Evolutionary conservation across 192 early-diverging fungal species (phyloP), one percentile per base, ranked within the genome.

Genomic region (Coemansia sp.): DNA sequence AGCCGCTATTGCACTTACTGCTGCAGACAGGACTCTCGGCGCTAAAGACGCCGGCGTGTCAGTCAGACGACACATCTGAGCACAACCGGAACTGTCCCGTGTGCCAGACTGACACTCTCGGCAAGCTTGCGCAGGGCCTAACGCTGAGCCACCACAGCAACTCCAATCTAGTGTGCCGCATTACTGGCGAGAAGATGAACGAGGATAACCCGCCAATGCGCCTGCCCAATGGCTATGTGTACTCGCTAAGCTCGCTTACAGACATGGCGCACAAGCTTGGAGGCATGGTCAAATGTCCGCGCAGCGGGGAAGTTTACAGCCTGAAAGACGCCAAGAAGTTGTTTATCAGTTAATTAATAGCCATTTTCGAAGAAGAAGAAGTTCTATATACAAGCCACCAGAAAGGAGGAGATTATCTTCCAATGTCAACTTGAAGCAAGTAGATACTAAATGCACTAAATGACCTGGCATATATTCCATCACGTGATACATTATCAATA

Each of bases 1-100:
- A 94, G 70, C 91, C 98, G 13, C 85, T 94, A 16, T 82, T 99
- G n/a, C 87, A 88, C 41, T 88, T 96, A 43, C 91, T 93, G 2
- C 86, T 99, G 41, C 96, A 99, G 68, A 94, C 96, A n/a, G 98
- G 98, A 11, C 85, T 99, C 18, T 91, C 96, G 11, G 96, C 96
- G 6, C 86, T 99, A 49, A 98, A 98, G 74, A 97, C 96, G 0
- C 89, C 90, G 12, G 86, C 90, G 63, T 98, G 97, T 76, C 88
- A 75, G 3, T 80, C 78, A 3, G 68, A 88, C 67, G 86, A 94
- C 59, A 71, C 79, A 0, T 89, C 90, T 0, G 89, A 96, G 75
- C 85, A 86, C 44, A 97, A 95, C 76, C 86, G 96, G 63, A 96
- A 99, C 82, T 99, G 98, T 77, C 98, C 98, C 1, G 93, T 98